phyloP scores from a whole-genome alignment of 1,139 yeast species.

The Geotrichum citri-aurantii region DNA sequence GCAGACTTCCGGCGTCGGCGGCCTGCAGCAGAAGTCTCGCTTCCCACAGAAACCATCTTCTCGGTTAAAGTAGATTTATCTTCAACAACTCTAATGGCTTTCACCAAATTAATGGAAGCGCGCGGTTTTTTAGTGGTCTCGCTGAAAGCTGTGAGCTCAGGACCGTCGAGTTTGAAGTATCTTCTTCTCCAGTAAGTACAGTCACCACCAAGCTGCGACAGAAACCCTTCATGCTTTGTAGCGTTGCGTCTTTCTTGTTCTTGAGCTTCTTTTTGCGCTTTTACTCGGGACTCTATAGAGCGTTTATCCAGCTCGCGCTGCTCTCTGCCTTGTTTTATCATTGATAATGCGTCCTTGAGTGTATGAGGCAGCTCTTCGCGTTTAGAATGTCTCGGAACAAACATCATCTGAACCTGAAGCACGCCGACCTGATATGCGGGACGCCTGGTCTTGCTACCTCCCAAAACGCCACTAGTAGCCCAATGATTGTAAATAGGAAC shows the following conservation, averaged over 20 bases:
- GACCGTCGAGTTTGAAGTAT: constrained; percentile 54
- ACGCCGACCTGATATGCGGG: constrained; percentile 60
- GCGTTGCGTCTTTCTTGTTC: constrained; percentile 1
- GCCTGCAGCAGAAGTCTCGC: constrained; percentile 26
- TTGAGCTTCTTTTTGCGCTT: neutral
- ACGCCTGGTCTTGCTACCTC: constrained; percentile 23
- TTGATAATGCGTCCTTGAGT: constrained; percentile 41
- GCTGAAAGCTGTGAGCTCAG: constrained; percentile 55
- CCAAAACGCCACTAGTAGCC: constrained; percentile 41
- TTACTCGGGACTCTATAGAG: neutral
- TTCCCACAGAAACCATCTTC: constrained; percentile 27
- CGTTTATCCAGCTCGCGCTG: neutral
- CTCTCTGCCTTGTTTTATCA: constrained; percentile 2
- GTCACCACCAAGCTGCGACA: constrained; percentile 77
- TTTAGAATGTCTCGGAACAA: constrained; percentile 48
- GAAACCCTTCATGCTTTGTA: constrained; percentile 45
- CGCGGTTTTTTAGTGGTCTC: constrained; percentile 57
- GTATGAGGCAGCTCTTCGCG: constrained; percentile 50
- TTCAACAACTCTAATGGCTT: constrained; percentile 45
- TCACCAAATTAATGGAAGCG: constrained; percentile 63
- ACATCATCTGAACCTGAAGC: constrained; percentile 65
- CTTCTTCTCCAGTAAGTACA: constrained; percentile 60
- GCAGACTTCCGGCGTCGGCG: constrained; percentile 30
- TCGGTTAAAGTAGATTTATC: constrained; percentile 26
- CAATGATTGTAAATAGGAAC: constrained; percentile 73